phyloP scores from a whole-genome alignment of 2,329 filamentous ascomycete genomes.

The Acrocalymma vagum region DNA sequence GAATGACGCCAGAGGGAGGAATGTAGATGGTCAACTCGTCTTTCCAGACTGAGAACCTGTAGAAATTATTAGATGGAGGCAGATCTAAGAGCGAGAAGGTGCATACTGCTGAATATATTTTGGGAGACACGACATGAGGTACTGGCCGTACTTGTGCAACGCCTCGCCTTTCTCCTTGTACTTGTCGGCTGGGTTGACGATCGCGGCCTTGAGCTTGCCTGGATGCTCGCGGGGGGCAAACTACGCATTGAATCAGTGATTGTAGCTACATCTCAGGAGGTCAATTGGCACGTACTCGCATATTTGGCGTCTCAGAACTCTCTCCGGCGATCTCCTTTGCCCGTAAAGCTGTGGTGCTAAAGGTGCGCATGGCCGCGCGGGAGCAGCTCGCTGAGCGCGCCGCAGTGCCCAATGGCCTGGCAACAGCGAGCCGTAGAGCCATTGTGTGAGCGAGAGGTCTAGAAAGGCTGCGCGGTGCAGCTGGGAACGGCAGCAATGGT shows the following conservation, averaged over 20 bases:
- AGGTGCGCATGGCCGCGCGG: conserved; percentile 47
- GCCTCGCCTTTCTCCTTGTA: conserved; percentile 86
- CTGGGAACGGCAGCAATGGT: conserved; percentile 23
- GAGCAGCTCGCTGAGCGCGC: conserved; percentile 45
- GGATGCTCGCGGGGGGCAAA: conserved; percentile 52
- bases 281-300: conserved; percentile 46
- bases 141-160: conserved; percentile 94
- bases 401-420: conserved; percentile 48
- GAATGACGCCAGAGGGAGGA: conserved; percentile 84
- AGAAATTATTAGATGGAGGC: conserved; percentile 4
- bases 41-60: conserved; percentile 94
- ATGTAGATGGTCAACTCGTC: conserved; percentile 97
- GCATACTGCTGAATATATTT: conserved; percentile 91
- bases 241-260: conserved; percentile 39
- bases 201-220: conserved; percentile 73
- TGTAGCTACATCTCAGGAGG: neutral
- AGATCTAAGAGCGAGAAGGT: neutral
- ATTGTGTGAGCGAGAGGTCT: conserved; percentile 37
- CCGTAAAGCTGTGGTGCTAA: conserved; percentile 52
- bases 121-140: conserved; percentile 94
- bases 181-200: conserved; percentile 93
- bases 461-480: conserved; percentile 35
- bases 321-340: conserved; percentile 55
- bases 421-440: conserved; percentile 51
- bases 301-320: conserved; percentile 54